Evolutionary conservation across 441 rosid genomes (phyloP), one percentile per base, ranked within the genome.

Genomic region (Dalechampia spathulata): DNA sequence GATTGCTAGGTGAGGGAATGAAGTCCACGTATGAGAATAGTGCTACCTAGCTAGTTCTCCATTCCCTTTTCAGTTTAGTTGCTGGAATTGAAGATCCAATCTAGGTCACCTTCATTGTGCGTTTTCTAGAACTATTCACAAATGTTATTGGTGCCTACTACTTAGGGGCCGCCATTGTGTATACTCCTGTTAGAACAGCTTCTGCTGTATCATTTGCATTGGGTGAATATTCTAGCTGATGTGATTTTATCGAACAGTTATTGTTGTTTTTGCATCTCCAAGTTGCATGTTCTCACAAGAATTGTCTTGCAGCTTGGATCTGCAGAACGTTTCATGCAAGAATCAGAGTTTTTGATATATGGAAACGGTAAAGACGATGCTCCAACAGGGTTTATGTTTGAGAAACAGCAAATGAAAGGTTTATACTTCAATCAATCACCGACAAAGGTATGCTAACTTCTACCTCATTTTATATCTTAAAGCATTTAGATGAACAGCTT

Each of bases 361-460:
- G 98, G 95, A 54, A 80, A 86, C 2, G 98, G 98, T 22, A 80
- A 78, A 75, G 91, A 86, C 60, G 82, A 83, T 65, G 74, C 86
- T 54, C 87, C 99, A 14, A 92, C 96, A 16, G 99, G 90, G 39
- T 92, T 92, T 78, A 86, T 86, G 95, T 86, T 92, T 44, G 96
- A 86, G 74, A 88, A 85, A 67, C 91, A 74, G 69, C 95, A 74
- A 55, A 81, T 85, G 91, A 88, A 83, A 74, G 91, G 93, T 55
- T 73, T 88, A 65, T 91, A 88, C 75, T 91, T 91, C 78, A 81
- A 91, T 65, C 95, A 88, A 65, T 88, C 93, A 17, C 81, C 89
- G 21, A 50, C 89, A 57, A 91, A 86, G 98, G 98, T 90, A 76
- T 39, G 66, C 12, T 23, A n/a, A 34, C 15, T 7, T 21, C 58